These are phyloP conservation scores for Pochonia chlamydosporia DNA, from an alignment of 2,329 filamentous ascomycete genomes.

Conservation along the genomic window DNA sequence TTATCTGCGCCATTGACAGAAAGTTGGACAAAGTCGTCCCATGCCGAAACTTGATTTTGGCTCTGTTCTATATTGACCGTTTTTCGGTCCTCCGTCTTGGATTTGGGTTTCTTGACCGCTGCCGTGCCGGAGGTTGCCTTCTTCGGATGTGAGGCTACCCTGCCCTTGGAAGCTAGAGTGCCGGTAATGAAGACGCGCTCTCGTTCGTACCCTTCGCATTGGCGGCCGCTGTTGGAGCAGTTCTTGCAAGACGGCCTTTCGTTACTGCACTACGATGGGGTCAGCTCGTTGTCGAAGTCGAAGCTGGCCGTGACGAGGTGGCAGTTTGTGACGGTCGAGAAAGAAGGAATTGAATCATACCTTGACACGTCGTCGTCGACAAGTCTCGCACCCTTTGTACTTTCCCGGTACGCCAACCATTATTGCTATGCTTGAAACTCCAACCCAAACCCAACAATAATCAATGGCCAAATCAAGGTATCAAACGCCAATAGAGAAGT, in stretches of 20 bases:
- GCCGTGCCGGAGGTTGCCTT: constrained; percentile 25
- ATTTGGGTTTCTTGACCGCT: constrained; percentile 18
- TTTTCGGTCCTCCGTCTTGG: constrained; percentile 16
- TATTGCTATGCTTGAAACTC: no score
- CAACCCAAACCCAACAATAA: no score
- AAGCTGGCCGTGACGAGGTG: constrained; percentile 8
- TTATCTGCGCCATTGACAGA: constrained; percentile 30
- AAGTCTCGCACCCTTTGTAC: constrained; percentile 60
- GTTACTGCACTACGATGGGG: constrained; percentile 61
- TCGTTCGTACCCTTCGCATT: constrained; percentile 57
- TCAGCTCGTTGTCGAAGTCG: constrained; percentile 20
- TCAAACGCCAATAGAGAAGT: no score
- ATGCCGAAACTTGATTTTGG: constrained; percentile 42
- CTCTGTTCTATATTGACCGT: constrained; percentile 25
- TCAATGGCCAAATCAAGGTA: no score
- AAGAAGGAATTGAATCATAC: constrained; percentile 26
- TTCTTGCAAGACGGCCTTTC: constrained; percentile 55
- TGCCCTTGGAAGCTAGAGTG: constrained; percentile 47
- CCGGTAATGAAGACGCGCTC: constrained; percentile 60
- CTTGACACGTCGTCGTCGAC: constrained; percentile 52
- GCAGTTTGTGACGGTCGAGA: neutral
- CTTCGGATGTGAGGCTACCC: constrained; percentile 52
- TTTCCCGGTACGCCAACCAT: constrained; percentile 61
- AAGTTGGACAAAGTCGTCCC: constrained; percentile 41
- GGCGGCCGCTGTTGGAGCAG: constrained; percentile 49